Base-by-base conservation (phyloP, 192 early-diverging fungal species). In the Coemansia sp. region DNA sequence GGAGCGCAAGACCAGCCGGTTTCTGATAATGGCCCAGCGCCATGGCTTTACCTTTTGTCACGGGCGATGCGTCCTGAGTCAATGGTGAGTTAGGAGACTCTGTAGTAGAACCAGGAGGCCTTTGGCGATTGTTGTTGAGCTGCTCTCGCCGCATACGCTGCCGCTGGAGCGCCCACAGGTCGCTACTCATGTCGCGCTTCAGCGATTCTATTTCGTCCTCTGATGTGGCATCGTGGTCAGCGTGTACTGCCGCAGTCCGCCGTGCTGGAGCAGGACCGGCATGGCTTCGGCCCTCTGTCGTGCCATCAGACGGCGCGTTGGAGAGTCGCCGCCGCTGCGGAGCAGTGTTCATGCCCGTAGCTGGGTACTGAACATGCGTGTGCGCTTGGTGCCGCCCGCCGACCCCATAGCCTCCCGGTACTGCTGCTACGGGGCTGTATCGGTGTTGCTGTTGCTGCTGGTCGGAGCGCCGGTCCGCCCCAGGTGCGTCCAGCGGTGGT, bases 191-290 rank as follows among this genome's bases (percentile, higher is more conserved):
- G 11, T 67, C 70, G 15, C 73, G 78, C 60, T 75, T 71, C 35
- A 81, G 60, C 69, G 74, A 72, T 56, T 81, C 78, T 32, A 81
- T 81, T 43, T 81, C 78, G 60, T 81, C 78, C 60, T 81, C 78
- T 1, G 78, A 81, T 30, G 73, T 71, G 11, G 72, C 73, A 15
- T 62, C 66, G 40, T 45, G 38, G 47, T 64, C 64, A 1, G 40
- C 32, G n/a, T 15, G 18, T 60, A 61, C 62, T 27, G 49, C 59
- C n/a, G 69, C 44, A 63, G 69, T 50, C 67, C 12, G 61, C 53
- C 32, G 61, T 52, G 12, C 67, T 59, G 30, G 67, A 62, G 39
- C 62, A 62, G 72, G 72, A 0, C 72, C 72, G 0, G 62, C 72
- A 29, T 69, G 39, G 29, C 59, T 58, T 12, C 72, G 62, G 52